Base-by-base conservation (phyloP, 140 eudicot genomes). In the Ambrosia hybrid region DNA sequence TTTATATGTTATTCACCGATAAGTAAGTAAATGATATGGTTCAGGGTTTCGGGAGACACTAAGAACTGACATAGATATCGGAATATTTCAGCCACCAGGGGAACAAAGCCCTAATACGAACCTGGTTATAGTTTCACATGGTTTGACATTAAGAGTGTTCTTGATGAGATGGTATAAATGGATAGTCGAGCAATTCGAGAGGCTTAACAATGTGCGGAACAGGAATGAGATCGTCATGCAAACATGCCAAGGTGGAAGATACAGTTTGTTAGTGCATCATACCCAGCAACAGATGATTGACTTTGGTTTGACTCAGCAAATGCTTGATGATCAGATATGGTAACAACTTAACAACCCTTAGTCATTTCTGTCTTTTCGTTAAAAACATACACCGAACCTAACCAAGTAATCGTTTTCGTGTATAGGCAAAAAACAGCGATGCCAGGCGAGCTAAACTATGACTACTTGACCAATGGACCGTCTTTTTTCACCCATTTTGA, bases 161-260 rank as follows among this genome's bases (percentile, higher is more conserved):
- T 53, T 90, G 67, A 90, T 90, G 97, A 83, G 97, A 73, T 90
- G 97, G 95, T 90, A 90, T 61, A 90, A 90, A 80, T 90, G 97
- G 97, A 87, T 95, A 3, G 97, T 87, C 34, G 86, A 83, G 74
- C 97, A 90, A 73, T 90, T 90, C 39, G 92, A 90, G 78, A 84
- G 97, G 30, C 92, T 90, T 5, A 67, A 77, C 70, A 90, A 90
- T 65, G 71, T 90, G 83, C 73, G 73, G 8, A 90, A 90, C 59
- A 91, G 88, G 13, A 77, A 80, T 58, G 81, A 85, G 77, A 65
- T 90, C 33, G 95, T 90, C 8, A 90, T 90, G 97, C 85, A 90
- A 82, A 83, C 84, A 79, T 95, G 97, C 2, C 65, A 81, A 16
- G 97, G 97, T 17, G 95, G 97, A 72, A 83, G 96, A 80, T 91